Evolutionary conservation across 495 filamentous ascomycete genomes (phyloP), one percentile per base, ranked within the genome.

Genomic region (Letharia lupina): DNA sequence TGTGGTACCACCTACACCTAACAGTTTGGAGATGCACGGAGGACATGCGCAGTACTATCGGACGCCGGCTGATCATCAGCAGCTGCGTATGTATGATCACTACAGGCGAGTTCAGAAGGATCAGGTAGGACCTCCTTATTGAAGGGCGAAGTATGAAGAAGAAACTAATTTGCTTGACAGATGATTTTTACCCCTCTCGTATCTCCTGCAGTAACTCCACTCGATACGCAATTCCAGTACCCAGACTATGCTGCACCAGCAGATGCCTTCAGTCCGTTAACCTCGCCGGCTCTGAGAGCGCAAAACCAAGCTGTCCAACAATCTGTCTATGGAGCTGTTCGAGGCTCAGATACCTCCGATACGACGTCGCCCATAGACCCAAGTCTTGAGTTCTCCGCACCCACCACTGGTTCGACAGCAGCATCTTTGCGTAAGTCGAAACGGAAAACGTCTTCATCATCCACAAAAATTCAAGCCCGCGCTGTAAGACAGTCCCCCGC

Each of bases 191-290:
- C 94, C 10, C 94, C 94, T 12, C 84, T 98, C 40, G 90, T 96
- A 11, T 97, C 94, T 44, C 94, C 94, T 28, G 93, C 92, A 4
- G 93, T 97, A 70, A 96, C 93, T 13, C 93, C 94, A 39, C 82
- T 94, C 58, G 93, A 96, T 68, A 83, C 84, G 42, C 89, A 91
- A 72, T 96, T 95, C 74, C 81, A 86, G 56, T 84, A 92, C 54
- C 84, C 87, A 15, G 90, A 92, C 66, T 97, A 91, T 73, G 86
- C 88, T 16, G 85, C 91, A 16, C 89, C 89, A 13, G 87, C 89
- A n/a, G 90, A 91, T 54, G 93, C 94, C 74, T 96, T 98, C 72
- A 97, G 91, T 69, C 94, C 94, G 8, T 79, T 98, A 56, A 95
- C 89, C 2, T 97, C 94, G 35, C 94, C 94, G 0, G 93, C 93